Conservation (phyloP, 441 rosid species). For the Rhodomyrtus psidioides region DNA sequence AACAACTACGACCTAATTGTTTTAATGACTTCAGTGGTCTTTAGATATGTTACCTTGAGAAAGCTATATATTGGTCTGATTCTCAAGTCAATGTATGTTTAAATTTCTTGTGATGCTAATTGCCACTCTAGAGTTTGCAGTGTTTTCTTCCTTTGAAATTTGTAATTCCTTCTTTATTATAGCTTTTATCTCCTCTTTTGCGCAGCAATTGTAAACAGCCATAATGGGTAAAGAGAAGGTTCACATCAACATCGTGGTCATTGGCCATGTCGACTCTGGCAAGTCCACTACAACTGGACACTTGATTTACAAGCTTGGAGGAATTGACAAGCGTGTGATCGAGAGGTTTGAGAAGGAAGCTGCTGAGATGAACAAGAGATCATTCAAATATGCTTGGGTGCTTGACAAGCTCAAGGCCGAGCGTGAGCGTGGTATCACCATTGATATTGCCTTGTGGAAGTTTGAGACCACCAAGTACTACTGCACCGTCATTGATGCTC, state of each 20-base stretch:
- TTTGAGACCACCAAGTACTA: conserved; percentile 73
- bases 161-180: background rate
- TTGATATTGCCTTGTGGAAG: conserved; percentile 71
- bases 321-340: conserved; percentile 78
- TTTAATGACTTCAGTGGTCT: background rate
- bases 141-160: background rate
- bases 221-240: conserved; percentile 61
- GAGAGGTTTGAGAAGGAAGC: conserved; percentile 80
- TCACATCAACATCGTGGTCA: conserved; percentile 76
- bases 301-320: conserved; percentile 84
- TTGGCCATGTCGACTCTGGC: conserved; percentile 79
- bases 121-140: background rate
- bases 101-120: background rate
- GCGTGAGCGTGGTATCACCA: conserved; percentile 83
- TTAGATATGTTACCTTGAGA: background rate
- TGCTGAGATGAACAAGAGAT: conserved; percentile 78
- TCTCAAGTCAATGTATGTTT: background rate
- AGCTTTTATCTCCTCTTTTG: background rate
- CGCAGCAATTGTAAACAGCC: background rate
- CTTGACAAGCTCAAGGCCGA: conserved; percentile 86
- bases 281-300: conserved; percentile 75
- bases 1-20: background rate
- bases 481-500: conserved; percentile 54
- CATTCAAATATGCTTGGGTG: conserved; percentile 80
- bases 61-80: background rate